Percentiles rank a stretch among this genome's conserved stretches.
phyloP scores from a whole-genome alignment of 495 filamentous ascomycete species.

The Xylaria scruposa region DNA sequence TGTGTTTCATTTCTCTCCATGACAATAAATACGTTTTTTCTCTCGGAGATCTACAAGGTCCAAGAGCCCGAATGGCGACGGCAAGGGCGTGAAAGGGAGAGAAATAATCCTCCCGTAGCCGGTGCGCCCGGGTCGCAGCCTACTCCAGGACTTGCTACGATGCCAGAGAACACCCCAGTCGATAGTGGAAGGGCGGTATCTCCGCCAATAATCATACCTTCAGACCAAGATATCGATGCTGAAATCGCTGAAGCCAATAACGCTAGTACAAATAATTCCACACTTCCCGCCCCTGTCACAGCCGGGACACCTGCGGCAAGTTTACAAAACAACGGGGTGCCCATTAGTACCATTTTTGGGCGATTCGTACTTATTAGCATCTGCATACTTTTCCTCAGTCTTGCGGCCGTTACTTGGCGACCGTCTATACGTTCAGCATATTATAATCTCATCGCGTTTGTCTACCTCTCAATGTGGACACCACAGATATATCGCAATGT shows the following conservation, averaged over 20 bases:
- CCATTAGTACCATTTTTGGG: constrained; percentile 77
- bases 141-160: constrained; percentile 40
- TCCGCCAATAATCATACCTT: constrained; percentile 77
- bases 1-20: constrained; percentile 69
- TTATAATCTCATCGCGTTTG: constrained; percentile 67
- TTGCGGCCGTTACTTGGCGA: constrained; percentile 80
- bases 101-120: constrained; percentile 33
- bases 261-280: constrained; percentile 36
- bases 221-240: constrained; percentile 79
- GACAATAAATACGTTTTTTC: constrained; percentile 78
- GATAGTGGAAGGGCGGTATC: constrained; percentile 58
- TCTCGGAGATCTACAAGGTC: constrained; percentile 85
- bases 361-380: constrained; percentile 79
- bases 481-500: constrained; percentile 92
- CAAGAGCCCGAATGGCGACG: constrained; percentile 83
- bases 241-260: constrained; percentile 56
- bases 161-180: constrained; percentile 44
- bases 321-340: constrained; percentile 37
- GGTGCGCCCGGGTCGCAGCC: constrained; percentile 31
- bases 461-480: constrained; percentile 88
- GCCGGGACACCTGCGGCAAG: constrained; percentile 47
- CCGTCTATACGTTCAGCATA: constrained; percentile 70
- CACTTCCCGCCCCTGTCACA: constrained; percentile 38
- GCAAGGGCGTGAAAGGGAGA: constrained; percentile 56
- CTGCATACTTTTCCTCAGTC: constrained; percentile 71